Evolutionary conservation across 805 yeast species (phyloP).

Genomic region (Metschnikowia chrysomelidarum): DNA sequence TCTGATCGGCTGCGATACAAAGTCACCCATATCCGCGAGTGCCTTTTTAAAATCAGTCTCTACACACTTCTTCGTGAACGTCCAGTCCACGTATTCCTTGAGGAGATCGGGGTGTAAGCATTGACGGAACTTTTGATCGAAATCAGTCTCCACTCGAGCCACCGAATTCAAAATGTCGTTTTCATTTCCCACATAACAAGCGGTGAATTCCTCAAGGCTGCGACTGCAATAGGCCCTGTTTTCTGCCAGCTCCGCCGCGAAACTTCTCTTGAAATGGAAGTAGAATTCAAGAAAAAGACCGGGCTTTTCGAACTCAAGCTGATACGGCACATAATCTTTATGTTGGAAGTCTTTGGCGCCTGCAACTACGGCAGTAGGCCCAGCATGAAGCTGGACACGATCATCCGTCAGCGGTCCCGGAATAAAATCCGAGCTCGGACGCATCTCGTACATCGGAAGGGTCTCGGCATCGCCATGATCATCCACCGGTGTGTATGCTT

Average conservation of each 20-base stretch:
- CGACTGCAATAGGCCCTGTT: slow-evolving; percentile 2
- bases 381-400: too few species aligned
- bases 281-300: slow-evolving; percentile 4
- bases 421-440: too few species aligned
- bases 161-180: neutral
- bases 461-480: too few species aligned
- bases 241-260: slow-evolving; percentile 1
- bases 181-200: neutral
- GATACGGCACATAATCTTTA: slow-evolving; percentile 3
- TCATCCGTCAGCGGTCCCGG: too few species aligned
- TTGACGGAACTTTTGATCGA: slow-evolving; percentile 1
- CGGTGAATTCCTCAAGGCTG: neutral
- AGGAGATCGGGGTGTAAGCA: slow-evolving; percentile 3
- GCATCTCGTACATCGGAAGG: too few species aligned
- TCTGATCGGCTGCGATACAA: neutral
- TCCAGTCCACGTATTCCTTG: neutral
- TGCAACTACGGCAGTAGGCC: too few species aligned
- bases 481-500: too few species aligned
- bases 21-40: neutral
- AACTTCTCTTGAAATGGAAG: slow-evolving; percentile 2
- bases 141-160: neutral
- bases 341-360: too few species aligned
- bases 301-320: neutral
- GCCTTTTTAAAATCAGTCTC: neutral
- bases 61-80: neutral